Evolutionary conservation across 1,284 basidiomycete genomes (phyloP).

Genomic region (Melampsora larici-populina): DNA sequence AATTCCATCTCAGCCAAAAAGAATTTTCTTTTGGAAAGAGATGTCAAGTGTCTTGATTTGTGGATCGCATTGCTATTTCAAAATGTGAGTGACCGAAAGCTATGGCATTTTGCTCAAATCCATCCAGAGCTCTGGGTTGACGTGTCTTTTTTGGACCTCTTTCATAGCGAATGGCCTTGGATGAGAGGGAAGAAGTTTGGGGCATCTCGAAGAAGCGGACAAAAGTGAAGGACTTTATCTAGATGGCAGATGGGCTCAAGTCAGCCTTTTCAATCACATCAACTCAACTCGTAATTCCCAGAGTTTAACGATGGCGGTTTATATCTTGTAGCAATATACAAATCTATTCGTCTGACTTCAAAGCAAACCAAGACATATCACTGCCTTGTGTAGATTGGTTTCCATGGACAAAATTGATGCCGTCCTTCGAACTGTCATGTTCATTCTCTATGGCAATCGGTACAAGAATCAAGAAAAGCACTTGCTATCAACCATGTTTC

Average conservation of each 20-base stretch:
- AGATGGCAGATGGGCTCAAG: slow-evolving; percentile 78
- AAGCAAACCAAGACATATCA: slow-evolving; percentile 93
- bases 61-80: slow-evolving; percentile 96
- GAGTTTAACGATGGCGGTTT: neutral
- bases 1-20: too few relatives aligned
- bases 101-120: neutral
- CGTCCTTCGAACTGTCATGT: slow-evolving; percentile 99
- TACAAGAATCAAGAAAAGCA: slow-evolving; percentile 99
- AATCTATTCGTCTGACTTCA: slow-evolving; percentile 98
- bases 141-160: neutral
- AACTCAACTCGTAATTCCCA: neutral
- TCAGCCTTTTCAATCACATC: slow-evolving; percentile 40
- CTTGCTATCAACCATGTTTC: slow-evolving; percentile 95
- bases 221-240: slow-evolving; percentile 81
- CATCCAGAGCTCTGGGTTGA: neutral
- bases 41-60: slow-evolving; percentile 96
- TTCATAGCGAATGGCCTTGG: too few relatives aligned
- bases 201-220: slow-evolving; percentile 90
- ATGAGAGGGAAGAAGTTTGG: slow-evolving; percentile 73
- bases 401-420: slow-evolving; percentile 95
- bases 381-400: slow-evolving; percentile 93
- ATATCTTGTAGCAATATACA: slow-evolving; percentile 73
- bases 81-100: slow-evolving; percentile 64
- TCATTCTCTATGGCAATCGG: slow-evolving; percentile 98
- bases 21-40: slow-evolving; percentile 96